Conservation (phyloP, 176 grass and related monocot genomes). For the Olyra latifolia region DNA sequence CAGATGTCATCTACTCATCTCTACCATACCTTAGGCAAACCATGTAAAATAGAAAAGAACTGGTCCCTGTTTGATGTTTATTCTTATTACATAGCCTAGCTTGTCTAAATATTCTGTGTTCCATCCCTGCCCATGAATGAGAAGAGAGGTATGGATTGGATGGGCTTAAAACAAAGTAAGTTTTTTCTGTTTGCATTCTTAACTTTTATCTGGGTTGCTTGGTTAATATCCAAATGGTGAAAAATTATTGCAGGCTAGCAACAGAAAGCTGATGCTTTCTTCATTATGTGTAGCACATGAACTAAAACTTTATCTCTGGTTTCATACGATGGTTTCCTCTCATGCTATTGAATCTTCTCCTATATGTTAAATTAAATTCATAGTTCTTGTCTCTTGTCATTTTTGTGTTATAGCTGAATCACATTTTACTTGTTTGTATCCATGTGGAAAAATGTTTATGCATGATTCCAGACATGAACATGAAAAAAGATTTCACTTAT, state of each 20-base stretch:
- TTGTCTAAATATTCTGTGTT: background rate
- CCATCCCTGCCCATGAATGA: background rate
- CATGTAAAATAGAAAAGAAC: background rate
- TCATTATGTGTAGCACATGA: background rate
- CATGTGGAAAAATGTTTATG: background rate
- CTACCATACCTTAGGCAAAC: background rate
- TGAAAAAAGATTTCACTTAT: background rate
- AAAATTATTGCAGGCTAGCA: background rate
- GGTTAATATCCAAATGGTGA: background rate
- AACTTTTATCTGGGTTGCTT: background rate
- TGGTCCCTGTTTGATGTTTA: background rate
- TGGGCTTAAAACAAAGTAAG: background rate
- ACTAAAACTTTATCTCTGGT: background rate
- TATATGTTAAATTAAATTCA: background rate
- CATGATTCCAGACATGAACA: background rate
- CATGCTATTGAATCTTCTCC: background rate
- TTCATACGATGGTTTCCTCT: background rate
- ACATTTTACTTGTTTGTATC: conserved; percentile 4
- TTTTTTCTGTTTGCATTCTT: background rate
- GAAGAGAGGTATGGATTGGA: background rate
- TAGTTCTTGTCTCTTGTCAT: background rate
- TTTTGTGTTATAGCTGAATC: background rate
- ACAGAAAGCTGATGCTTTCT: background rate
- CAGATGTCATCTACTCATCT: background rate
- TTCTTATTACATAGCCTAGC: background rate